Evolutionary conservation across 768 basidiomycete genomes (phyloP), one percentile per base, ranked within the genome.

Genomic region (Strobilomyces echinocephalus): DNA sequence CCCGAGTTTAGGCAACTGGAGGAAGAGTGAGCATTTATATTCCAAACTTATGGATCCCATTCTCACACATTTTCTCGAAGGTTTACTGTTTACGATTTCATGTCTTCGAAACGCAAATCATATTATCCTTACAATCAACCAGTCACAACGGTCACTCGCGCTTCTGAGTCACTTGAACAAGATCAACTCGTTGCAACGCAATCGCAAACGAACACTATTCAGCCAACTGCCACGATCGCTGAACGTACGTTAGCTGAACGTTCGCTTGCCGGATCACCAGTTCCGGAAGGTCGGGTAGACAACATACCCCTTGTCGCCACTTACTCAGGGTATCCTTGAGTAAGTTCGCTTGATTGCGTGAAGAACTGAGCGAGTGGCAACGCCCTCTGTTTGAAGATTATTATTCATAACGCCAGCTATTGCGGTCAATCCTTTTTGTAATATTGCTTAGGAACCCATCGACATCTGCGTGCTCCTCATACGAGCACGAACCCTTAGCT

Each of bases 1-100:
- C 87, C 92, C 20, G 97, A 98, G 67, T 79, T 91, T 68, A 81
- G 94, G 56, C 83, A 91, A 70, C 81, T 98, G 57, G 95, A 97
- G 70, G 93, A 97, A 69, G 90, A 94, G 90, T 88, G 67, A 52
- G 85, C 75, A 30, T 49, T 24, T 30, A 24, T 40, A 35, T 39
- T 35, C 31, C 15, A 9, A 7, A 14, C 18, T 18, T 12, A 7
- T 38, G 21, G 14, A 28, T n/a, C 60, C 34, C 63, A 12, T 47
- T 16, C 46, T 57, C 31, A 59, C 52, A 28, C 28, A 59, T 52
- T 30, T 28, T 51, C 47, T 45, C 41, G n/a, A 61, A 95, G 92
- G 65, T 97, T 97, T 71, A 90, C 87, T 42, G 76, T 89, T 5
- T 97, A 95, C 64, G 91, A 97, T 73, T 94, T 88, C 71, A 77